Conservation (phyloP, 1,139 yeast genomes). For the Arxiozyma telluris region DNA sequence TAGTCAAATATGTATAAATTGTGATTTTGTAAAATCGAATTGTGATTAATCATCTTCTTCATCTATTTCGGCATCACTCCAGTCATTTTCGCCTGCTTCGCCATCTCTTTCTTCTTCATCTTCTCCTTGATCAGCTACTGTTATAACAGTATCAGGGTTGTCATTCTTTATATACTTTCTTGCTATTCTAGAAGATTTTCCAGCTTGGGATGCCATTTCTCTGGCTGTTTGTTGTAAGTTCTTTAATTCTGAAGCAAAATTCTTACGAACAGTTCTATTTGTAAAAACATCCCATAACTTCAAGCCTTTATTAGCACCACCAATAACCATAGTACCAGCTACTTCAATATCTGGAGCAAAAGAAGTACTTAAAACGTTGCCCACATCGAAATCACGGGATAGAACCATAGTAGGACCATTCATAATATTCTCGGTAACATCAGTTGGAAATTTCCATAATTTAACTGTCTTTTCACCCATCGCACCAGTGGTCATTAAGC, state of each 20-base stretch:
- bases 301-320: slow-evolving; percentile 78
- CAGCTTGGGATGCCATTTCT: slow-evolving; percentile 44
- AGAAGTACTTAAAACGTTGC: slow-evolving; percentile 74
- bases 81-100: slow-evolving; percentile 20
- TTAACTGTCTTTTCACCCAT: slow-evolving; percentile 83
- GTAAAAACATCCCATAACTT: slow-evolving; percentile 91
- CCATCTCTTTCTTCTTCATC: slow-evolving; percentile 39
- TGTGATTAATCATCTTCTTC: slow-evolving; percentile 1
- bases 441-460: slow-evolving; percentile 67
- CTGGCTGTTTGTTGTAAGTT: slow-evolving; percentile 49
- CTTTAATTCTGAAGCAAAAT: slow-evolving; percentile 52
- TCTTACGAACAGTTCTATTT: slow-evolving; percentile 65
- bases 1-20: background rate
- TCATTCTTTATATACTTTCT: slow-evolving; percentile 50
- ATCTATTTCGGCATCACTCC: slow-evolving; percentile 6
- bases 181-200: slow-evolving; percentile 63
- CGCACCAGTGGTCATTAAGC: slow-evolving; percentile 78
- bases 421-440: slow-evolving; percentile 24
- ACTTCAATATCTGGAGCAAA: slow-evolving; percentile 87
- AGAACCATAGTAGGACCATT: slow-evolving; percentile 81
- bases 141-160: slow-evolving; percentile 46
- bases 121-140: slow-evolving; percentile 54
- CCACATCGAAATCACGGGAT: slow-evolving; percentile 89
- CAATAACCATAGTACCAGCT: slow-evolving; percentile 74
- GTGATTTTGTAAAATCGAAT: background rate